phyloP scores from a whole-genome alignment of 306 rosid species.

The Trifolium subterraneum region DNA sequence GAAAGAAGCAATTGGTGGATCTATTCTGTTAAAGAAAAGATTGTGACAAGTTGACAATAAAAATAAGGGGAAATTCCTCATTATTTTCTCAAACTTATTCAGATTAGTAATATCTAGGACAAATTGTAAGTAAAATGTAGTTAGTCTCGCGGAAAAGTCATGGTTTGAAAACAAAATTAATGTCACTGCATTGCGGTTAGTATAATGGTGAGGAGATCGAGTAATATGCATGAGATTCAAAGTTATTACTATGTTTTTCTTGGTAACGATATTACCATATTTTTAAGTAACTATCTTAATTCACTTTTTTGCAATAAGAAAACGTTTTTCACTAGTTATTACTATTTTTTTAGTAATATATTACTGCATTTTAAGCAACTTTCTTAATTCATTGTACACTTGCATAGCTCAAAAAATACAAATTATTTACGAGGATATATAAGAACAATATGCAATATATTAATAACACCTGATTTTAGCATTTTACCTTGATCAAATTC shows the following conservation, averaged over 20 bases:
- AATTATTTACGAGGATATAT: too few species aligned
- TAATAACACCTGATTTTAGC: too few species aligned
- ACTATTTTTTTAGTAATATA: too few species aligned
- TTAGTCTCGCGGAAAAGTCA: not conserved
- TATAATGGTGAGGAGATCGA: not conserved
- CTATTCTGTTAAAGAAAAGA: not conserved
- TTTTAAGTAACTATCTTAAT: too few species aligned
- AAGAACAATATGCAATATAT: too few species aligned
- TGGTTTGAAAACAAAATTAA: not conserved
- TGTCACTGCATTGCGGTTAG: not conserved
- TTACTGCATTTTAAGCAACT: not conserved
- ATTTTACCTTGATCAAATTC: too few species aligned
- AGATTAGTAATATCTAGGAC: not conserved
- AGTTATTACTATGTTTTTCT: too few species aligned
- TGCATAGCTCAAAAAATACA: not conserved
- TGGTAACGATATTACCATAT: too few species aligned
- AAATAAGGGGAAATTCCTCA: not conserved
- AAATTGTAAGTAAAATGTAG: not conserved
- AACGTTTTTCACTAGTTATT: not conserved
- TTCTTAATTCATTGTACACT: not conserved
- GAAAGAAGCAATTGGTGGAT: constrained; percentile 1
- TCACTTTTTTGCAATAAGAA: too few species aligned
- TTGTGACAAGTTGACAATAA: constrained; percentile 7
- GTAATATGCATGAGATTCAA: not conserved
- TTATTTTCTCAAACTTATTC: not conserved